A percentile compares a stretch with the other conserved stretches of the same genome.
phyloP scores from a whole-genome alignment of 257 asterid genomes.

The Galeopsis tetrahit region DNA sequence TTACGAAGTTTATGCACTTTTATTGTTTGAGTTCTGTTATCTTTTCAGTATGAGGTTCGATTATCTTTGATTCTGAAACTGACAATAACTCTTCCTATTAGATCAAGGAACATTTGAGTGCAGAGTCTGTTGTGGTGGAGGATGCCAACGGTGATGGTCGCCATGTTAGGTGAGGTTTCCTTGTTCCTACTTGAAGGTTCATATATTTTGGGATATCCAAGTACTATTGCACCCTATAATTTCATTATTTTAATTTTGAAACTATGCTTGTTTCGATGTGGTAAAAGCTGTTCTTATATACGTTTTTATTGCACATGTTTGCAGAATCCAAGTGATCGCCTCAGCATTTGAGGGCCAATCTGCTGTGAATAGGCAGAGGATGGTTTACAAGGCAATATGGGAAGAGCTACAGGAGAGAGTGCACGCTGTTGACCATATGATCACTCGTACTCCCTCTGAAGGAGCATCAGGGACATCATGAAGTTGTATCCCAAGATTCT shows the following conservation, averaged over 20 bases:
- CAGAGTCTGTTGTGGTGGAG: conserved; percentile 78
- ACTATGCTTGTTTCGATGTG: conserved; percentile 1
- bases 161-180: conserved; percentile 76
- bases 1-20: conserved; percentile 13
- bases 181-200: conserved; percentile 13
- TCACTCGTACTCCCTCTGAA: conserved; percentile 84
- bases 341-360: conserved; percentile 91
- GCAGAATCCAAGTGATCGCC: conserved; percentile 87
- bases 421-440: conserved; percentile 98
- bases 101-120: conserved; percentile 88
- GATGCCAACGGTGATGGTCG: conserved; percentile 98
- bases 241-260: background rate
- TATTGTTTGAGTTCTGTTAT: background rate
- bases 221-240: conserved; percentile 12
- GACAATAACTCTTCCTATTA: conserved; percentile 38
- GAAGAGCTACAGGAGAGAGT: conserved; percentile 91
- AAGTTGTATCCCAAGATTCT: background rate
- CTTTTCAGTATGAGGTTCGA: conserved; percentile 15
- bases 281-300: background rate
- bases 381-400: conserved; percentile 99
- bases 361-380: conserved; percentile 92
- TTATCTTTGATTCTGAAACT: conserved; percentile 7
- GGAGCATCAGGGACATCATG: conserved; percentile 49
- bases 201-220: background rate
- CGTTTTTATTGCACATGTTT: conserved; percentile 15